A percentile compares a stretch with the other conserved stretches of the same genome.
phyloP scores from a whole-genome alignment of 2,329 filamentous ascomycete species.

The Colletotrichum sp. region DNA sequence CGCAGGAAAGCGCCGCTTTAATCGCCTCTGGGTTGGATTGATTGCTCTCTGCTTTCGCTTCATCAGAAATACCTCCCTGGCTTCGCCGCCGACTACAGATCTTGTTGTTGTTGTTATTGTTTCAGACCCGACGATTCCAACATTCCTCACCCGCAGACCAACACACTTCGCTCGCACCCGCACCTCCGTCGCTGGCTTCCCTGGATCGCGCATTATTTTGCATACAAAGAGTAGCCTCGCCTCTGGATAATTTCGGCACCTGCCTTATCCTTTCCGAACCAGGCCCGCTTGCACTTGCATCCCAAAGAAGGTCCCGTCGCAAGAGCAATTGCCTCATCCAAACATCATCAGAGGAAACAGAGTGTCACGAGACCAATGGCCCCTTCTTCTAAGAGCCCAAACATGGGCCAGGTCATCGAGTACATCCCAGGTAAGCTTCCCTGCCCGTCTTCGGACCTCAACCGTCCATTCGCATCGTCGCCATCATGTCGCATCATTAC shows the following conservation, averaged over 20 bases:
- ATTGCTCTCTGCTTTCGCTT: background rate
- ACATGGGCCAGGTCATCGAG: slow-evolving; percentile 89
- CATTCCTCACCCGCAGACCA: slow-evolving; percentile 8
- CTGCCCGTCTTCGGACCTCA: background rate
- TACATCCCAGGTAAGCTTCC: slow-evolving; percentile 84
- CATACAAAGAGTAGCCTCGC: slow-evolving; percentile 19
- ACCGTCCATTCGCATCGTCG: background rate
- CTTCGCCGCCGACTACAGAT: background rate
- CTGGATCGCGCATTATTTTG: slow-evolving; percentile 17
- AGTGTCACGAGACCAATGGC: slow-evolving; percentile 44
- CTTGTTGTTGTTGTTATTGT: slow-evolving; percentile 22
- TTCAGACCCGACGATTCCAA: slow-evolving; percentile 17
- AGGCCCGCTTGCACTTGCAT: background rate
- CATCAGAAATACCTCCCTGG: background rate
- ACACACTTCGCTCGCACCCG: background rate
- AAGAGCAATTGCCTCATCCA: background rate
- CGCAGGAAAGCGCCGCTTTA: background rate
- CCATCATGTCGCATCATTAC: slow-evolving; percentile 37
- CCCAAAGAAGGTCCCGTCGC: background rate
- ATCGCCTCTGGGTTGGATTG: background rate
- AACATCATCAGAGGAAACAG: background rate
- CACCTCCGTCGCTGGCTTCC: background rate
- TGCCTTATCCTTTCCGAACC: slow-evolving; percentile 8
- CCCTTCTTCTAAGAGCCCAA: slow-evolving; percentile 57
- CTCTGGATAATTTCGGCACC: slow-evolving; percentile 11